Conservation (phyloP, 2,329 filamentous ascomycete species). For the Furcasterigmium furcatum region DNA sequence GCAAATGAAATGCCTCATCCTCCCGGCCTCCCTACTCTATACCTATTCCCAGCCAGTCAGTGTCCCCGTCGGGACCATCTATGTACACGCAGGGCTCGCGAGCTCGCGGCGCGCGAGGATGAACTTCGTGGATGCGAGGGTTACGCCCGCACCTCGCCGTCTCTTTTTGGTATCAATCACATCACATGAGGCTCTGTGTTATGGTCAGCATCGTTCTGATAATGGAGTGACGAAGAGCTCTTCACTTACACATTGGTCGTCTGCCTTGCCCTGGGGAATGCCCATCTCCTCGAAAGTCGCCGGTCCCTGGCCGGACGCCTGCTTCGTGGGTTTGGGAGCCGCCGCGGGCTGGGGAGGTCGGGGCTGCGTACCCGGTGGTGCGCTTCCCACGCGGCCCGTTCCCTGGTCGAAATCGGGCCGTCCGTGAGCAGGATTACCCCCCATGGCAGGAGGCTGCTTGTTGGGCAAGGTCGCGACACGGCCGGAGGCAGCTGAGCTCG, state of each 20-base stretch:
- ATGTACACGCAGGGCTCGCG: too few species aligned
- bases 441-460: slow-evolving; percentile 3
- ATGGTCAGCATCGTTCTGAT: not conserved
- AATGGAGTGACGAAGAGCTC: not conserved
- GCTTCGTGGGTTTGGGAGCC: slow-evolving; percentile 34
- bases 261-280: slow-evolving; percentile 76
- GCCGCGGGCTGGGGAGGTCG: slow-evolving; percentile 18
- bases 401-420: slow-evolving; percentile 9
- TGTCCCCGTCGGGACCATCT: too few species aligned
- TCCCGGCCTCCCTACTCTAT: too few species aligned
- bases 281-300: slow-evolving; percentile 99
- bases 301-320: slow-evolving; percentile 67
- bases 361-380: slow-evolving; percentile 26
- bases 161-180: not conserved
- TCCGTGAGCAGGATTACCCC: slow-evolving; percentile 6
- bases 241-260: slow-evolving; percentile 82
- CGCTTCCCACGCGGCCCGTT: slow-evolving; percentile 31
- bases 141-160: too few species aligned
- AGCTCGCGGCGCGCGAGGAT: too few species aligned
- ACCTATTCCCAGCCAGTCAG: too few species aligned
- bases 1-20: too few species aligned
- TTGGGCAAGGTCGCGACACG: not conserved
- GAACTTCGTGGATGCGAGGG: too few species aligned
- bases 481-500: not conserved
- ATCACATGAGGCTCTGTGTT: not conserved